Conservation (phyloP, 1,284 basidiomycete genomes). For the Moesziomyces globuligerus region DNA sequence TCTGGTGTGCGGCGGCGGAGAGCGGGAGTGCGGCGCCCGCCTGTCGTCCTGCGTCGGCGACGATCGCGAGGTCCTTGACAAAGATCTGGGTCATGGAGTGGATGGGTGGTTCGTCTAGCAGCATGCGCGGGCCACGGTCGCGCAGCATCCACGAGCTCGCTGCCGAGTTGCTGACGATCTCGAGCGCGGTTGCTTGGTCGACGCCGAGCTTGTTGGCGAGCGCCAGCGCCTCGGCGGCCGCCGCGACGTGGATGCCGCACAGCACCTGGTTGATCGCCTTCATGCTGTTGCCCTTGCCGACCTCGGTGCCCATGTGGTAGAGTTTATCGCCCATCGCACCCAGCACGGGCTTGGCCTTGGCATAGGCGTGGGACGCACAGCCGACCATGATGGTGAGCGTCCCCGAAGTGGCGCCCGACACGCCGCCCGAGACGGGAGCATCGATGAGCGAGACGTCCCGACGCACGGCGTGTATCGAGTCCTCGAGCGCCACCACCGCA, state of each 20-base stretch:
- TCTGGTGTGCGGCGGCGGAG: slow-evolving; percentile 19
- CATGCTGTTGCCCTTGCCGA: slow-evolving; percentile 52
- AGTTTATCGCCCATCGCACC: slow-evolving; percentile 58
- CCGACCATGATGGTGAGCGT: slow-evolving; percentile 67
- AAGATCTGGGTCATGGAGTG: slow-evolving; percentile 23
- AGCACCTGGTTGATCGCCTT: slow-evolving; percentile 65
- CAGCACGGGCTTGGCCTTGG: slow-evolving; percentile 58
- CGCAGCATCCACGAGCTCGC: slow-evolving; percentile 65
- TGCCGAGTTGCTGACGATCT: slow-evolving; percentile 64
- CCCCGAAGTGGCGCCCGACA: slow-evolving; percentile 58
- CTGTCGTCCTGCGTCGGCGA: slow-evolving; percentile 19
- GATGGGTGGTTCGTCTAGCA: slow-evolving; percentile 24
- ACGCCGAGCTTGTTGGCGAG: slow-evolving; percentile 67
- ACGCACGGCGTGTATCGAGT: slow-evolving; percentile 40
- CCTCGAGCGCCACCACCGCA: slow-evolving; percentile 45
- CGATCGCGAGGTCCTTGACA: slow-evolving; percentile 29
- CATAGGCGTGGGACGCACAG: slow-evolving; percentile 47
- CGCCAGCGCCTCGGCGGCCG: slow-evolving; percentile 67
- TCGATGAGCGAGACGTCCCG: slow-evolving; percentile 63
- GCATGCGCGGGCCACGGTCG: slow-evolving; percentile 58
- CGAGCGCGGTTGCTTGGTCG: slow-evolving; percentile 62
- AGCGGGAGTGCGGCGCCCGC: slow-evolving; percentile 19
- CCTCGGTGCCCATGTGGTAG: slow-evolving; percentile 63
- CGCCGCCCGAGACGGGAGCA: slow-evolving; percentile 67
- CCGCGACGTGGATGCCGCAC: slow-evolving; percentile 66